Evolutionary conservation across 2,329 filamentous ascomycete genomes (phyloP), one percentile per base, ranked within the genome.

Genomic region (Berkeleyomyces rouxiae): DNA sequence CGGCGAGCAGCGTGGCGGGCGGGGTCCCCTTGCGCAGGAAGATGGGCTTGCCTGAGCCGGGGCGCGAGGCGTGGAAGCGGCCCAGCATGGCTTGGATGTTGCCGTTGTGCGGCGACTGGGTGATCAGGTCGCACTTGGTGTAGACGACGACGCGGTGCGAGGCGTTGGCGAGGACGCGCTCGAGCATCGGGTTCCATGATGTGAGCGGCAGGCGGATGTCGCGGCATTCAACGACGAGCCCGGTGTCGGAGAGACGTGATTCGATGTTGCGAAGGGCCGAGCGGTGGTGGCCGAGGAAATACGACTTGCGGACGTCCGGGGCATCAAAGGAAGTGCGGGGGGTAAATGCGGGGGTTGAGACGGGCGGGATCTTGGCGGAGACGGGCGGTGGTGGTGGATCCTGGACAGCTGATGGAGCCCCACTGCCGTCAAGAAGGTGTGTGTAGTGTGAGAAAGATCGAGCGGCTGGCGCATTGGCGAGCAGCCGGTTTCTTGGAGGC

Each of bases 281-380:
- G 65, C 83, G 82, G 78, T 99, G 93, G 75, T 99, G 93, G 66
- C 93, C 93, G 57, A 97, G 81, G 76, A 89, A 99, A 76, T 97
- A 99, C 64, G 92, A 93, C 67, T 89, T 85, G 46, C 88, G 86
- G 65, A 97, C 85, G 61, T 85, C 87, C 51, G 76, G 70, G 62
- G 92, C 86, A 51, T 84, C 77, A 73, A 95, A 97, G 61, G 76
- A 74, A 67, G 77, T 72, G 68, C 92, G 88, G 36, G 93, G 89
- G 49, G 86, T 73, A 74, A 97, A 95, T 68, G 72, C 49, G 49
- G 66, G 61, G 59, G 64, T 64, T 4, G 63, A 63, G 10, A 66
- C 70, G 43, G 66, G 63, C 13, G 60, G 60, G 55, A 49, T 58
- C 36, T 43, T 7, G 37, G 47, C n/a, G 23, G 51, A n/a, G 23